Base-by-base conservation (phyloP, 345 rosid genomes). In the Turnera subulata region DNA sequence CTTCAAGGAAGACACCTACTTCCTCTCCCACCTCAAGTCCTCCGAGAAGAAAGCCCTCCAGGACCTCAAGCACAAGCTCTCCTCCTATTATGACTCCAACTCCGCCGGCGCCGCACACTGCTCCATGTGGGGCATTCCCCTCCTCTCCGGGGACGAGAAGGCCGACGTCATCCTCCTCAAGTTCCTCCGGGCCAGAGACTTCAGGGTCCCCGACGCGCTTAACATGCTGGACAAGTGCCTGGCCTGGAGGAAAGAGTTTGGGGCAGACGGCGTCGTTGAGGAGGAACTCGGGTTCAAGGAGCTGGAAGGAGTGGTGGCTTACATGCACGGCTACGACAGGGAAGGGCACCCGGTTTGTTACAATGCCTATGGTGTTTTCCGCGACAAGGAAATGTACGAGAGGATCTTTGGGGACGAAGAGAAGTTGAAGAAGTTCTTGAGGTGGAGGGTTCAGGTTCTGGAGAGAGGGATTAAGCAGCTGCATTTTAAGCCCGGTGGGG, bases 281-380 rank as follows among this genome's bases (percentile, higher is more conserved):
- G 97, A 89, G 70, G 99, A 93, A 7, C 69, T 87, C 53, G 92
- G 84, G 38, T 93, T 93, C 60, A 82, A 90, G 50, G 97, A 93
- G 50, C 85, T 93, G 14, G 97, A 93, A 67, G 95, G 84, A 2
- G 68, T 70, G 9, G 99, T 93, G 6, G 97, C 97, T 35, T 89
- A 84, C 53, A 90, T 93, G 99, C 80, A 81, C 35, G 97, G 96
- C 0, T 84, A 72, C 61, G 99, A 93, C 48, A 76, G 78, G 48
- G 84, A 77, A 55, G 97, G 96, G 0, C 99, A 90, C 24, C 99
- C 99, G 5, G 95, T 90, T 4, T 93, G 99, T 58, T 93, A 89
- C 78, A 93, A 93, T 61, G 94, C 95, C 1, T 93, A 93, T 47
- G 99, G 92, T 16, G 75, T 93, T 46, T 93, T 93, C 26, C 81